A percentile compares a stretch with the other conserved stretches of the same genome.
phyloP scores from a whole-genome alignment of 2,329 filamentous ascomycete species.

The Talaromyces sp. region DNA sequence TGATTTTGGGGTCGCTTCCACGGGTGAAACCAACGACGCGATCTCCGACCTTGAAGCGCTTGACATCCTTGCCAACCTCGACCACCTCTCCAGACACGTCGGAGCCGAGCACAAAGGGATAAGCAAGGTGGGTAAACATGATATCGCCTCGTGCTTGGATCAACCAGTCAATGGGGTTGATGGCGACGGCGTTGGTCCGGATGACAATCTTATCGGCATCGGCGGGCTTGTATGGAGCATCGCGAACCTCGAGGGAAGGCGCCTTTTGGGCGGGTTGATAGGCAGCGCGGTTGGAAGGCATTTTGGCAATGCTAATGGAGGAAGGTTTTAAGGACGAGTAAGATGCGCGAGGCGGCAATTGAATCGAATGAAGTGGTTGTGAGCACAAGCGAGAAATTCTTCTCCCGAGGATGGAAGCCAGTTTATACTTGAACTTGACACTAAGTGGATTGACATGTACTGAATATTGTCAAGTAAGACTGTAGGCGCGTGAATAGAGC shows the following conservation, averaged over 20 bases:
- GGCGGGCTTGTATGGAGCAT: slow-evolving; percentile 38
- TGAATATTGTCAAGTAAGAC: neutral
- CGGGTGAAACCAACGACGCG: slow-evolving; percentile 28
- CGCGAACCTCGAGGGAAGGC: slow-evolving; percentile 32
- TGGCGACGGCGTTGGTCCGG: slow-evolving; percentile 39
- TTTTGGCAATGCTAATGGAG: neutral
- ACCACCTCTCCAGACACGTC: slow-evolving; percentile 28
- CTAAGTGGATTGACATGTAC: too few relatives aligned
- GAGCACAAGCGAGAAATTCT: neutral
- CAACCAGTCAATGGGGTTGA: slow-evolving; percentile 46
- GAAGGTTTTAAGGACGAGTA: neutral
- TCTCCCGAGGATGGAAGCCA: neutral
- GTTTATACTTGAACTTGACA: neutral
- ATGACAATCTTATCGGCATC: slow-evolving; percentile 39
- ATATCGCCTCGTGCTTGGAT: slow-evolving; percentile 30
- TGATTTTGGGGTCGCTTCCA: slow-evolving; percentile 17
- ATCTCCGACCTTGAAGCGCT: slow-evolving; percentile 25
- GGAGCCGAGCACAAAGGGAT: slow-evolving; percentile 24
- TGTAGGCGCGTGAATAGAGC: neutral
- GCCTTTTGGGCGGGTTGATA: slow-evolving; percentile 33
- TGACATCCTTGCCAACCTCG: slow-evolving; percentile 19
- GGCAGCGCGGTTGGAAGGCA: slow-evolving; percentile 32
- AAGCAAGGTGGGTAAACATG: slow-evolving; percentile 28
- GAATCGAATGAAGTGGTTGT: neutral
- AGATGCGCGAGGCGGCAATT: neutral